These are phyloP conservation scores for Aspergillus niger DNA, from an alignment of 2,329 filamentous ascomycete genomes.

Conservation along the genomic window DNA sequence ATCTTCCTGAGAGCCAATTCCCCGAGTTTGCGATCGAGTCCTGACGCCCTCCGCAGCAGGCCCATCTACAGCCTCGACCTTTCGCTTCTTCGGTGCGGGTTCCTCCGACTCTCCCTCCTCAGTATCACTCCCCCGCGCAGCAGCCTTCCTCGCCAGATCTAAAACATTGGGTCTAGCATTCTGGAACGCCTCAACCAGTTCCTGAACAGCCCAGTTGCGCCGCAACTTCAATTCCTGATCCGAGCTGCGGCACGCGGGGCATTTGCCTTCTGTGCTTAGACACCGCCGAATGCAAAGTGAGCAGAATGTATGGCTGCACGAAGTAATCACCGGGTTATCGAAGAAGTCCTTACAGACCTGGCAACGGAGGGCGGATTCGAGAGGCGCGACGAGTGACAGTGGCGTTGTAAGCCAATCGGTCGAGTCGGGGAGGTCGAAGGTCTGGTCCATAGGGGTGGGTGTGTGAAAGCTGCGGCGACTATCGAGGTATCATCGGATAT, in stretches of 20 bases:
- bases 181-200: constrained; percentile 78
- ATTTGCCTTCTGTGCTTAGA: constrained; percentile 79
- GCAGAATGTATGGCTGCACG: constrained; percentile 95
- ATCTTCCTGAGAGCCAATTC: constrained; percentile 15
- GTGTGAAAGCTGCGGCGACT: constrained; percentile 1
- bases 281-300: constrained; percentile 90
- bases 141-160: constrained; percentile 60
- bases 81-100: constrained; percentile 39
- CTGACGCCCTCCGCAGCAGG: constrained; percentile 38
- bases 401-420: constrained; percentile 54
- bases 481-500: neutral
- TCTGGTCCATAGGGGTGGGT: constrained; percentile 33
- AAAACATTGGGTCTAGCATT: constrained; percentile 65
- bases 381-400: constrained; percentile 44
- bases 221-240: constrained; percentile 85
- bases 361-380: constrained; percentile 87
- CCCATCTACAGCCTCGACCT: constrained; percentile 36
- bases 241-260: constrained; percentile 74
- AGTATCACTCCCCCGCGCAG: constrained; percentile 54
- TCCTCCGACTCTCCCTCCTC: constrained; percentile 40
- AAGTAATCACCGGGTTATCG: constrained; percentile 89
- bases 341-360: constrained; percentile 99
- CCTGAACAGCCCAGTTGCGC: constrained; percentile 81
- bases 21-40: constrained; percentile 39
- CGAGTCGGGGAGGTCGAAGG: constrained; percentile 46